phyloP scores from a whole-genome alignment of 805 yeast species.

The Jamesozyma jinghongensis region DNA sequence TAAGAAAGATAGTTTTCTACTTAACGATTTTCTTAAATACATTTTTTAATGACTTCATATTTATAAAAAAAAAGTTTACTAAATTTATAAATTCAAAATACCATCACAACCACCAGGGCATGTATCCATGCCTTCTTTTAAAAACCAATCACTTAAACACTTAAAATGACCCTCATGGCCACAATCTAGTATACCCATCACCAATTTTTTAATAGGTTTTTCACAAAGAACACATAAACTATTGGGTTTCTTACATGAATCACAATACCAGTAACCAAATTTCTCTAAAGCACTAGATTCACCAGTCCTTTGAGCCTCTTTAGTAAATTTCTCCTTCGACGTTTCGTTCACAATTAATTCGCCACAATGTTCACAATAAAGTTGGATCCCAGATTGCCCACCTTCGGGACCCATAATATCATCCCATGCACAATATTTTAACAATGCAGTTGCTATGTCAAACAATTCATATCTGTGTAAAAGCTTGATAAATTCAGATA shows the following conservation, averaged over 20 bases:
- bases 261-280: constrained; percentile 83
- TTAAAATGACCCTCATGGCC: constrained; percentile 84
- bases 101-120: constrained; percentile 72
- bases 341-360: constrained; percentile 51
- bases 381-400: constrained; percentile 35
- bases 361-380: constrained; percentile 55
- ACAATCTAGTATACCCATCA: constrained; percentile 53
- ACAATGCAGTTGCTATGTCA: constrained; percentile 28
- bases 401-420: constrained; percentile 22
- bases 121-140: constrained; percentile 49
- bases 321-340: constrained; percentile 34
- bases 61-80: too few species aligned
- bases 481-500: constrained; percentile 25
- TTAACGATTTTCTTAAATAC: too few species aligned
- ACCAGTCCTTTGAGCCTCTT: constrained; percentile 17
- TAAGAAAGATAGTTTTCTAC: too few species aligned
- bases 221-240: constrained; percentile 73
- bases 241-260: constrained; percentile 49
- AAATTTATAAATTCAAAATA: constrained; percentile 2
- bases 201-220: constrained; percentile 64
- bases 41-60: too few species aligned
- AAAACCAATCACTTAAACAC: constrained; percentile 72
- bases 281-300: constrained; percentile 27
- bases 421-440: constrained; percentile 29
- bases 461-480: constrained; percentile 29